phyloP scores from a whole-genome alignment of 1,284 basidiomycete species.

The Schizophyllum commune region DNA sequence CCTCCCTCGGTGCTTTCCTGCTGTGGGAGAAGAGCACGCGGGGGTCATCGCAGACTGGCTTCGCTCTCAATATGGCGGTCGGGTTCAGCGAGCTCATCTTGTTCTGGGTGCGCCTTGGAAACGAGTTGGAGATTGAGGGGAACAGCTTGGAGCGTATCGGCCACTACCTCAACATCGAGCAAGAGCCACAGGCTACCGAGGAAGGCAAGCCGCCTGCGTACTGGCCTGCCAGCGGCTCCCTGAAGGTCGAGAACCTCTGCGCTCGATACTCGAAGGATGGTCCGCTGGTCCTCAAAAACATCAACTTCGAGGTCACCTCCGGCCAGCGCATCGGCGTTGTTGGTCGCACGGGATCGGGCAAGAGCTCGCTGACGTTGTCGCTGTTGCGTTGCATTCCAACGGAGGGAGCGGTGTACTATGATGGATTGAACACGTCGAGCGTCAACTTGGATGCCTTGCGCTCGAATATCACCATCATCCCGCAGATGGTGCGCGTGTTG shows the following conservation, averaged over 20 bases:
- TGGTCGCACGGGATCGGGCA: slow-evolving; percentile 74
- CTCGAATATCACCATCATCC: slow-evolving; percentile 56
- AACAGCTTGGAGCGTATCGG: slow-evolving; percentile 67
- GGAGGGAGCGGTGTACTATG: slow-evolving; percentile 49
- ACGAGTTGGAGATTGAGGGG: slow-evolving; percentile 51
- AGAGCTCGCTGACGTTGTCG: slow-evolving; percentile 46
- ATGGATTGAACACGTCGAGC: slow-evolving; percentile 33
- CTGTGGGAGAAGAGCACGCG: slow-evolving; percentile 33
- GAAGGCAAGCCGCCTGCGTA: slow-evolving; percentile 62
- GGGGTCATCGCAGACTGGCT: slow-evolving; percentile 40
- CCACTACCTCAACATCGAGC: slow-evolving; percentile 64
- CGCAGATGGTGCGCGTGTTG: slow-evolving; percentile 38
- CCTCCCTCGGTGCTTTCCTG: slow-evolving; percentile 46
- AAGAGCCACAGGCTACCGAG: slow-evolving; percentile 49
- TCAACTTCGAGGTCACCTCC: slow-evolving; percentile 48
- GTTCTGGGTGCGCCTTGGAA: slow-evolving; percentile 43
- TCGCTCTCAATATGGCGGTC: slow-evolving; percentile 50
- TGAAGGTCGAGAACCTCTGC: slow-evolving; percentile 54
- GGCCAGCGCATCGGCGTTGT: slow-evolving; percentile 62
- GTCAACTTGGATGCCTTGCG: slow-evolving; percentile 65
- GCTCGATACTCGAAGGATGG: slow-evolving; percentile 48
- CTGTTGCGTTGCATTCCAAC: slow-evolving; percentile 52
- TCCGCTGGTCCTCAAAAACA: slow-evolving; percentile 46
- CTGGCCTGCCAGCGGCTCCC: slow-evolving; percentile 69
- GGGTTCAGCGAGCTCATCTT: slow-evolving; percentile 50